phyloP scores from a whole-genome alignment of 2,329 filamentous ascomycete species.

The Ceratocystis huliohia region DNA sequence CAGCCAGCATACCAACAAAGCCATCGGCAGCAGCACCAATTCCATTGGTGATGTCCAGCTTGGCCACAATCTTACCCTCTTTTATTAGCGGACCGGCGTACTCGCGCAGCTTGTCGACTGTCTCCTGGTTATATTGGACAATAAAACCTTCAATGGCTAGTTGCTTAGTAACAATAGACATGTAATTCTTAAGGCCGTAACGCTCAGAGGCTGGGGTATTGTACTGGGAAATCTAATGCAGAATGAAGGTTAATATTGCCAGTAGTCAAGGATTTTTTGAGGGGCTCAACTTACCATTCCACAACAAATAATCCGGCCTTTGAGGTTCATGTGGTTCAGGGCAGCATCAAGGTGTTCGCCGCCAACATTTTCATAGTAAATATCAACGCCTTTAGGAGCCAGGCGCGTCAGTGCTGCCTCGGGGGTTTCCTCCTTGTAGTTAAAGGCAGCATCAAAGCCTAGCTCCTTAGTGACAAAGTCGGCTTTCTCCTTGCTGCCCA shows the following conservation, averaged over 20 bases:
- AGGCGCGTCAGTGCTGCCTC: slow-evolving; percentile 54
- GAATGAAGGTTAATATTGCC: slow-evolving; percentile 6
- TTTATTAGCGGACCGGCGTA: slow-evolving; percentile 45
- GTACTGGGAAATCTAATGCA: slow-evolving; percentile 53
- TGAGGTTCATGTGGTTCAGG: slow-evolving; percentile 39
- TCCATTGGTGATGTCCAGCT: slow-evolving; percentile 55
- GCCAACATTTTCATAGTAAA: slow-evolving; percentile 44
- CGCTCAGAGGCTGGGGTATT: slow-evolving; percentile 43
- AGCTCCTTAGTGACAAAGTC: slow-evolving; percentile 46
- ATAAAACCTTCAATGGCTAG: slow-evolving; percentile 66
- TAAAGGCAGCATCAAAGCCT: slow-evolving; percentile 54
- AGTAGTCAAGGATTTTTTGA: background rate
- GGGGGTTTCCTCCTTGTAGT: slow-evolving; percentile 75
- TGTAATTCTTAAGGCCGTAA: slow-evolving; percentile 55
- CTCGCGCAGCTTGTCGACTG: slow-evolving; percentile 61
- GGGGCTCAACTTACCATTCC: slow-evolving; percentile 39
- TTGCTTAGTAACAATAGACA: slow-evolving; percentile 52
- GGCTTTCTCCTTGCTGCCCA: slow-evolving; percentile 68
- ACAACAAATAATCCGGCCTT: slow-evolving; percentile 53
- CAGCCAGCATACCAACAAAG: slow-evolving; percentile 60
- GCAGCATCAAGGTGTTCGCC: slow-evolving; percentile 40
- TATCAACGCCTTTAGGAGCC: slow-evolving; percentile 66
- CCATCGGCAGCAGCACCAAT: slow-evolving; percentile 70
- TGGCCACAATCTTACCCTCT: slow-evolving; percentile 61
- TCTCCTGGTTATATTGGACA: slow-evolving; percentile 56